Percentiles rank a stretch among this genome's conserved stretches.
Evolutionary conservation across 169 alveolate genomes (phyloP).

Genomic region (Condylostoma magnum): DNA sequence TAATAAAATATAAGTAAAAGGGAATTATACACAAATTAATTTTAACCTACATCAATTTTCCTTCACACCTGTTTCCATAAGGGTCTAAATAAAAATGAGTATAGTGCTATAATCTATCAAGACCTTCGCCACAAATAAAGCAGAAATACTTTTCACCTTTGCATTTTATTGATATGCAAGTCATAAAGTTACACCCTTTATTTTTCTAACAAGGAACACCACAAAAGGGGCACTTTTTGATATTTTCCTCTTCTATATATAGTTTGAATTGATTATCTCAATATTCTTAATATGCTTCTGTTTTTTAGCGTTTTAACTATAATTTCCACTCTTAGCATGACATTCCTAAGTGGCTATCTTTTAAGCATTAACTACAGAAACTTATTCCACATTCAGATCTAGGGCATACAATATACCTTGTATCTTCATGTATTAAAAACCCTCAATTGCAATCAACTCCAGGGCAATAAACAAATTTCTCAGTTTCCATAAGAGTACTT

Average conservation of each 20-base stretch:
- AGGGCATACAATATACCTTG: background rate
- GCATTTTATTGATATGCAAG: slow-evolving; percentile 37
- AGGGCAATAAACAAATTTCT: background rate
- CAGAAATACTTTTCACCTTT: slow-evolving; percentile 34
- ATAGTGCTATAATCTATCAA: slow-evolving; percentile 21
- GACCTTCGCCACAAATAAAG: slow-evolving; percentile 32
- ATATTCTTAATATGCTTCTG: background rate
- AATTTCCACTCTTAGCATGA: background rate
- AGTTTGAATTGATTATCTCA: background rate
- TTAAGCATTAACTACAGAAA: background rate
- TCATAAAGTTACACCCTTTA: slow-evolving; percentile 58
- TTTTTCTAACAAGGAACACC: slow-evolving; percentile 37
- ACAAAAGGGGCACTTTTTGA: slow-evolving; percentile 52
- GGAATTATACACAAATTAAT: too few relatives aligned
- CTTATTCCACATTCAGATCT: background rate
- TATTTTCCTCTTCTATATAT: background rate
- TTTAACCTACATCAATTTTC: too few relatives aligned
- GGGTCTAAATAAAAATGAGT: slow-evolving; percentile 38
- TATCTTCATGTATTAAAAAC: background rate
- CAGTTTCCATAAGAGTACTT: background rate
- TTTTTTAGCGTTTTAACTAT: background rate
- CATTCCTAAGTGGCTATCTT: background rate
- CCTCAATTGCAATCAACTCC: background rate
- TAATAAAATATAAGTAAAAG: too few relatives aligned
- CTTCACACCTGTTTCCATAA: slow-evolving; percentile 41